These are phyloP conservation scores for Lecanicillium sp. DNA, from an alignment of 2,329 filamentous ascomycete genomes.

Conservation along the genomic window DNA sequence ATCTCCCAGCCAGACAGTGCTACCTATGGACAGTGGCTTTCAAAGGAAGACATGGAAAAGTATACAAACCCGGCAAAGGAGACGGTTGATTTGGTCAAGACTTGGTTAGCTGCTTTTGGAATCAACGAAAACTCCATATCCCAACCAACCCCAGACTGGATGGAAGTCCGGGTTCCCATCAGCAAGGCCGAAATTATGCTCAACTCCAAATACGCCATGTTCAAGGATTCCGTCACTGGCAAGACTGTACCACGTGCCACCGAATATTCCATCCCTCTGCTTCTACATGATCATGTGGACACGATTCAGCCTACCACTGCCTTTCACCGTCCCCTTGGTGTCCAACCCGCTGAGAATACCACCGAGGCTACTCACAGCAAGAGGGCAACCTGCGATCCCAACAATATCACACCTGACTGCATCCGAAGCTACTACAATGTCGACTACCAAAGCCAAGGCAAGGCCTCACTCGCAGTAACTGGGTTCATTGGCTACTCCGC, in stretches of 20 bases:
- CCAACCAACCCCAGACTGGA: slow-evolving; percentile 2
- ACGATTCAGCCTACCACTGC: slow-evolving; percentile 12
- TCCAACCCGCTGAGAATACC: not conserved
- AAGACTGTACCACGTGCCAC: slow-evolving; percentile 8
- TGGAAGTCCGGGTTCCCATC: slow-evolving; percentile 7
- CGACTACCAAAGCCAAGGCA: slow-evolving; percentile 9
- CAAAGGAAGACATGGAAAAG: slow-evolving; percentile 14
- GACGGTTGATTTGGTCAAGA: slow-evolving; percentile 13
- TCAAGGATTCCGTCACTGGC: slow-evolving; percentile 4
- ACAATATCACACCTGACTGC: slow-evolving; percentile 8
- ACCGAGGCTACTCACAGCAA: not conserved
- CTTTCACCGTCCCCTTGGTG: slow-evolving; percentile 7
- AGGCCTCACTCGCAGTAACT: slow-evolving; percentile 9
- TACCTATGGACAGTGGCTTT: slow-evolving; percentile 18
- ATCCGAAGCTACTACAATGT: slow-evolving; percentile 10
- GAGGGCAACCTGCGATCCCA: not conserved
- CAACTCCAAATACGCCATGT: slow-evolving; percentile 6
- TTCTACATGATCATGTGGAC: slow-evolving; percentile 10
- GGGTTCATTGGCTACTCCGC: slow-evolving; percentile 10
- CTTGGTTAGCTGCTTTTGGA: slow-evolving; percentile 13
- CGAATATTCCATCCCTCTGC: slow-evolving; percentile 12
- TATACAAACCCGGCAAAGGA: slow-evolving; percentile 15
- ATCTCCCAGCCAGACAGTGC: slow-evolving; percentile 17
- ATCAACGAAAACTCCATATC: slow-evolving; percentile 7
- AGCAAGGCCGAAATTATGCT: slow-evolving; percentile 8